Evolutionary conservation across 2,329 filamentous ascomycete species (phyloP), one percentile per base, ranked within the genome.

Genomic region (Colletotrichum sidae): DNA sequence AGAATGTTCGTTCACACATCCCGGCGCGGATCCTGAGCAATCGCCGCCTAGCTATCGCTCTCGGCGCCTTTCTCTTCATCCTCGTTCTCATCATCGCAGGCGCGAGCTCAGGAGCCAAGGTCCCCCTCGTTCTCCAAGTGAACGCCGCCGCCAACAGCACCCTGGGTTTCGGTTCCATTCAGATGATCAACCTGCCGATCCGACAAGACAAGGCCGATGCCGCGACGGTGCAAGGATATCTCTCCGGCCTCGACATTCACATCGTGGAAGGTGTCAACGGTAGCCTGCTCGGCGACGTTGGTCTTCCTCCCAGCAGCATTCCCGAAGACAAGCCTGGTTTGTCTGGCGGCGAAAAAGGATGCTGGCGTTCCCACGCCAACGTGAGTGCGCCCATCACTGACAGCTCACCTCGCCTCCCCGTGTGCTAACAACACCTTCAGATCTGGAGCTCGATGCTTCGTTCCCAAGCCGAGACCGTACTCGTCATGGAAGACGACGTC

Each of bases 401-500:
- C 10, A 17, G 33, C 17, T 25, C 25, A 4, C 38, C n/a, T 38
- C n/a, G 15, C 25, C 25, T 34, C 17, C 25, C 45, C 10, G 13
- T 25, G 6, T 47, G 37, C 52, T 61, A n/a, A 61, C 17, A 39
- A 11, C 3, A 8, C 13, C 37, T 52, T 13, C 46, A 74, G 72
- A 69, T 74, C 35, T 75, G 73, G 73, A 61, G 64, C 33, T 63
- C 71, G 12, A 70, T 72, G 62, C 68, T 75, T 17, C 62, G 69
- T 11, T 56, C 65, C 33, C 68, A 68, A 41, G 45, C 64, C 17
- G 59, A 69, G n/a, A 66, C 71, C 6, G 62, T 72, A 42, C 57
- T 75, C 17, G 68, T 74, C 49, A 58, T 75, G 25, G 74, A 75
- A 45, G 72, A 72, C 35, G 73, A 75, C 57, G 72, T 73, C 15